phyloP scores from a whole-genome alignment of 1,139 yeast genomes.

The Yamadazyma sp. region DNA sequence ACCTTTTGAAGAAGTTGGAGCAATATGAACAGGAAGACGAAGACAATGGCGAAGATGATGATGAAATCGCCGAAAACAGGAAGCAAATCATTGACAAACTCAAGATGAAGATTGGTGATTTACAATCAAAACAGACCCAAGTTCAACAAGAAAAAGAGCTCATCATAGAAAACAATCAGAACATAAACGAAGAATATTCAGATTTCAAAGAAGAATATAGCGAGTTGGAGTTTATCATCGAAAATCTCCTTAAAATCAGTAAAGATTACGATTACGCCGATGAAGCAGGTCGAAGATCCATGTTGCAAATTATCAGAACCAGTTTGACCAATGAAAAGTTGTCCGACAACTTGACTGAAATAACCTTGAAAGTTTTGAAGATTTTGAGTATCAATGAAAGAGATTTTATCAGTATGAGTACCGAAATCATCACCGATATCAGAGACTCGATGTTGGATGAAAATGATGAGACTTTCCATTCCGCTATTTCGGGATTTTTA shows the following conservation, averaged over 20 bases:
- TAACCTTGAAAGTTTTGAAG: slow-evolving; percentile 63
- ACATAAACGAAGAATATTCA: slow-evolving; percentile 23
- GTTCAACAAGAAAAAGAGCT: slow-evolving; percentile 7
- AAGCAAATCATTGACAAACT: slow-evolving; percentile 6
- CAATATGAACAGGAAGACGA: slow-evolving; percentile 10
- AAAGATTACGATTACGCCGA: slow-evolving; percentile 82
- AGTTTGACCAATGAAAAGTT: slow-evolving; percentile 56
- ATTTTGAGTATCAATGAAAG: slow-evolving; percentile 75
- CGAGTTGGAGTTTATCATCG: slow-evolving; percentile 72
- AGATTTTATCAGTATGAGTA: slow-evolving; percentile 80
- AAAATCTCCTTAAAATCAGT: slow-evolving; percentile 69
- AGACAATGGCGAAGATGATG: slow-evolving; percentile 4
- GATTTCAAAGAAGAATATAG: slow-evolving; percentile 35
- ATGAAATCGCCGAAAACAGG: slow-evolving; percentile 9
- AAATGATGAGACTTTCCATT: slow-evolving; percentile 50
- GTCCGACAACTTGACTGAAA: slow-evolving; percentile 52
- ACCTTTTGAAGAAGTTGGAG: slow-evolving; percentile 3
- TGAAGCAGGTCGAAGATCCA: slow-evolving; percentile 84
- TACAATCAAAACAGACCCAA: slow-evolving; percentile 5
- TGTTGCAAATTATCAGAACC: slow-evolving; percentile 70
- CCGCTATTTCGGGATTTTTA: slow-evolving; percentile 49
- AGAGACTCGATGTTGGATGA: slow-evolving; percentile 63
- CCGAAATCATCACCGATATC: slow-evolving; percentile 85
- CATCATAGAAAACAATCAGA: slow-evolving; percentile 6
- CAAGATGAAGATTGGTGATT: slow-evolving; percentile 6